These are phyloP conservation scores for Xylariaceae sp. DNA, from an alignment of 2,329 filamentous ascomycete genomes.

Conservation along the genomic window DNA sequence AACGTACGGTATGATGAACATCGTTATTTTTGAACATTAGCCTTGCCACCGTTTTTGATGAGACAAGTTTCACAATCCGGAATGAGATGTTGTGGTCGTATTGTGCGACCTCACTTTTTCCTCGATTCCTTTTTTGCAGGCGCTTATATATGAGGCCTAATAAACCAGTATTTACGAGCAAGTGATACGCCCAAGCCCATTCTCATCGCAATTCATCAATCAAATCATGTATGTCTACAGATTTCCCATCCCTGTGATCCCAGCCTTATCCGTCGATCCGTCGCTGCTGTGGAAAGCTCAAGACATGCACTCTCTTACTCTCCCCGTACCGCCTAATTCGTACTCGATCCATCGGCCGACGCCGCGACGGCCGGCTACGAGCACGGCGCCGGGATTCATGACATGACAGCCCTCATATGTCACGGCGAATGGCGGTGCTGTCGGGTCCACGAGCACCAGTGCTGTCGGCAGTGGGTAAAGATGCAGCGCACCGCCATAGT, in stretches of 20 bases:
- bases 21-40: neutral
- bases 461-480: slow-evolving; percentile 86
- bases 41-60: neutral
- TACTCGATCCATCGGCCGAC: slow-evolving; percentile 86
- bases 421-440: slow-evolving; percentile 75
- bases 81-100: neutral
- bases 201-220: neutral
- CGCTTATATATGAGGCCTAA: neutral
- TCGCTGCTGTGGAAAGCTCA: slow-evolving; percentile 28
- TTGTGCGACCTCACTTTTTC: neutral
- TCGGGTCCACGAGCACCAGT: slow-evolving; percentile 76
- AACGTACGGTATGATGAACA: neutral
- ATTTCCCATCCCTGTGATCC: neutral
- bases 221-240: slow-evolving; percentile 7
- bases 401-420: slow-evolving; percentile 96
- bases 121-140: neutral
- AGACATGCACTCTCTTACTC: slow-evolving; percentile 59
- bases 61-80: neutral
- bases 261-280: neutral
- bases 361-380: slow-evolving; percentile 64
- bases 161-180: neutral
- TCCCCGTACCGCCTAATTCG: slow-evolving; percentile 61
- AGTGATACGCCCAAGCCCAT: slow-evolving; percentile 5
- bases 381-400: slow-evolving; percentile 80
- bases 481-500: slow-evolving; percentile 70